These are phyloP conservation scores for Diaporthe helianthi DNA, from an alignment of 2,329 filamentous ascomycete genomes.

Conservation along the genomic window DNA sequence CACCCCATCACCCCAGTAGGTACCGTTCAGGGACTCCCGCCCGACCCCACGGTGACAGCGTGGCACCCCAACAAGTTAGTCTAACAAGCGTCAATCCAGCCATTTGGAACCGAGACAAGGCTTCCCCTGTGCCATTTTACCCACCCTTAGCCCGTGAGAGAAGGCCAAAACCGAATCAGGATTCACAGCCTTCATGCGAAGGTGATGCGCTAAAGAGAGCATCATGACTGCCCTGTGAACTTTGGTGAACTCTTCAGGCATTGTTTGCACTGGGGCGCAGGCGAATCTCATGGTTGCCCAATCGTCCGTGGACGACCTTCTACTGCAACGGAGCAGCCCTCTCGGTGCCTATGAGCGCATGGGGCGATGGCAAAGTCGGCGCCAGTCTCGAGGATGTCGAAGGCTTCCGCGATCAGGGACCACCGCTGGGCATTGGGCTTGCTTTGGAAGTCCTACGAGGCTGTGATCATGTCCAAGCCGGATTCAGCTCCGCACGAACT, in stretches of 20 bases:
- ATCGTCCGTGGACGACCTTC: neutral
- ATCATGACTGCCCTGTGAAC: neutral
- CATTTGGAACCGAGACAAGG: constrained; percentile 25
- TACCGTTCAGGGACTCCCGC: constrained; percentile 25
- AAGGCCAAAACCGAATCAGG: constrained; percentile 18
- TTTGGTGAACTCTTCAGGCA: constrained; percentile 22
- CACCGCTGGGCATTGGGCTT: constrained; percentile 24
- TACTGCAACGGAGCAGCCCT: neutral
- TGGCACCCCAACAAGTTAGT: constrained; percentile 20
- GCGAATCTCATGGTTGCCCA: constrained; percentile 5
- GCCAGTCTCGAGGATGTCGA: neutral
- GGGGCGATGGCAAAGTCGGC: neutral
- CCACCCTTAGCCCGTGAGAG: neutral
- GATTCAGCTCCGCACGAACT: neutral
- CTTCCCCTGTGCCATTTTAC: constrained; percentile 8
- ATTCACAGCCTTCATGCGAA: neutral
- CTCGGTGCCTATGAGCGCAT: neutral
- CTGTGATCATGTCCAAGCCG: constrained; percentile 5
- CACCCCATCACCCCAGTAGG: neutral
- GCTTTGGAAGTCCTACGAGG: constrained; percentile 6
- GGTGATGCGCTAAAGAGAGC: neutral
- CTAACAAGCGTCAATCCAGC: constrained; percentile 24
- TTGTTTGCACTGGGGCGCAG: neutral
- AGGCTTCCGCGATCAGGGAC: neutral
- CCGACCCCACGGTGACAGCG: constrained; percentile 20